phyloP scores from a whole-genome alignment of 805 yeast species.

The Wickerhamomyces tratensis region DNA sequence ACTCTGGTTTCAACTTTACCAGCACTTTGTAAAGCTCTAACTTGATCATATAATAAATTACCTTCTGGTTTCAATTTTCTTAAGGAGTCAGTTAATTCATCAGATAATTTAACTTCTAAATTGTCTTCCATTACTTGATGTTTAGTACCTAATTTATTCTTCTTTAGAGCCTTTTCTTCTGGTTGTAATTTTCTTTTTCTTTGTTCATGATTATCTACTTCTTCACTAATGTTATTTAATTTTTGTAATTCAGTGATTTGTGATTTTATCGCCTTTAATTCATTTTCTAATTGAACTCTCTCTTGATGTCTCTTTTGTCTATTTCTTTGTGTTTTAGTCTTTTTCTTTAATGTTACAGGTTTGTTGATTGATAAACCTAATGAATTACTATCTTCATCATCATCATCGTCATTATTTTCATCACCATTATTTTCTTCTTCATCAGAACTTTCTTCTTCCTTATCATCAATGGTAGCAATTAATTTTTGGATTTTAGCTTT shows the following conservation, averaged over 20 bases:
- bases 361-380: constrained; percentile 59
- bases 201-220: constrained; percentile 13
- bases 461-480: constrained; percentile 52
- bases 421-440: constrained; percentile 24
- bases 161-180: constrained; percentile 23
- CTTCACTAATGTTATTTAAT: constrained; percentile 25
- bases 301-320: constrained; percentile 55
- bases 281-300: constrained; percentile 41
- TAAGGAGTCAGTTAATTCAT: constrained; percentile 79
- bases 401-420: constrained; percentile 16
- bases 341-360: constrained; percentile 57
- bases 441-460: constrained; percentile 38
- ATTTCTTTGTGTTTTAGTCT: constrained; percentile 73
- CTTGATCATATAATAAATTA: constrained; percentile 69
- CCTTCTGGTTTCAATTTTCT: constrained; percentile 89
- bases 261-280: constrained; percentile 47
- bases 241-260: constrained; percentile 52
- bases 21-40: constrained; percentile 70
- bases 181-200: constrained; percentile 12
- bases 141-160: constrained; percentile 33
- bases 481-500: constrained; percentile 54
- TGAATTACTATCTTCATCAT: constrained; percentile 25
- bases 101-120: constrained; percentile 73
- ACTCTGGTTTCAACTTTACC: constrained; percentile 85
- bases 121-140: constrained; percentile 36